A percentile compares a stretch with the other conserved stretches of the same genome.
phyloP scores from a whole-genome alignment of 768 basidiomycete species.

The Lanmaoa rubissima region DNA sequence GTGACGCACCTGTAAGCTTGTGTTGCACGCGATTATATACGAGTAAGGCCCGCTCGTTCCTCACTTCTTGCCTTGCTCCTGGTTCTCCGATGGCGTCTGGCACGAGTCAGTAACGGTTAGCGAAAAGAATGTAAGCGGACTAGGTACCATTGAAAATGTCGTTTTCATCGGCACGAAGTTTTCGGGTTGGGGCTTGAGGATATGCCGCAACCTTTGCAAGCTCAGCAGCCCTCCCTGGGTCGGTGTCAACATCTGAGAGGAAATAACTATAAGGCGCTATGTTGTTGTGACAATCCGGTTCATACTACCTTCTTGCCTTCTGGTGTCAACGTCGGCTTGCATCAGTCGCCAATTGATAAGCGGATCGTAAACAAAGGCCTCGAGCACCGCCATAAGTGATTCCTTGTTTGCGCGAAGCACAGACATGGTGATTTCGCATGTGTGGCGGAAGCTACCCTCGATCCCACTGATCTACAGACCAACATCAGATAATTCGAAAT shows the following conservation, averaged over 20 bases:
- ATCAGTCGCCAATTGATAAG: slow-evolving; percentile 96
- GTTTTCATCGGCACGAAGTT: slow-evolving; percentile 87
- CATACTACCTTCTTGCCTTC: slow-evolving; percentile 63
- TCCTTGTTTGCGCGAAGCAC: slow-evolving; percentile 97
- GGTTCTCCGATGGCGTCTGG: slow-evolving; percentile 47
- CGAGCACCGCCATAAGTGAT: slow-evolving; percentile 97
- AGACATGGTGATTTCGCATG: slow-evolving; percentile 97
- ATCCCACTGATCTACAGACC: slow-evolving; percentile 87
- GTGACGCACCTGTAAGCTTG: slow-evolving; percentile 79
- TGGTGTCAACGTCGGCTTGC: slow-evolving; percentile 75
- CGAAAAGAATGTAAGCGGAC: neutral
- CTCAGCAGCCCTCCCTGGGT: slow-evolving; percentile 58
- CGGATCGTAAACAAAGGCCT: slow-evolving; percentile 98
- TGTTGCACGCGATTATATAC: slow-evolving; percentile 95
- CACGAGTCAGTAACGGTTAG: slow-evolving; percentile 3
- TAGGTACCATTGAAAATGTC: slow-evolving; percentile 85
- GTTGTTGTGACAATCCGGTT: neutral
- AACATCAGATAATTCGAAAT: slow-evolving; percentile 2
- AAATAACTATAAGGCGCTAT: neutral
- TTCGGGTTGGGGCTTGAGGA: slow-evolving; percentile 77
- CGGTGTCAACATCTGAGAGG: slow-evolving; percentile 40
- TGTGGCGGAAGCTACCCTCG: slow-evolving; percentile 93
- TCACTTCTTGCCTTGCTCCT: slow-evolving; percentile 74
- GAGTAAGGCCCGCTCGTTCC: slow-evolving; percentile 85
- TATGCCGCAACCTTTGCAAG: slow-evolving; percentile 66